phyloP scores from a whole-genome alignment of 345 rosid species.

The Erucastrum elatum region DNA sequence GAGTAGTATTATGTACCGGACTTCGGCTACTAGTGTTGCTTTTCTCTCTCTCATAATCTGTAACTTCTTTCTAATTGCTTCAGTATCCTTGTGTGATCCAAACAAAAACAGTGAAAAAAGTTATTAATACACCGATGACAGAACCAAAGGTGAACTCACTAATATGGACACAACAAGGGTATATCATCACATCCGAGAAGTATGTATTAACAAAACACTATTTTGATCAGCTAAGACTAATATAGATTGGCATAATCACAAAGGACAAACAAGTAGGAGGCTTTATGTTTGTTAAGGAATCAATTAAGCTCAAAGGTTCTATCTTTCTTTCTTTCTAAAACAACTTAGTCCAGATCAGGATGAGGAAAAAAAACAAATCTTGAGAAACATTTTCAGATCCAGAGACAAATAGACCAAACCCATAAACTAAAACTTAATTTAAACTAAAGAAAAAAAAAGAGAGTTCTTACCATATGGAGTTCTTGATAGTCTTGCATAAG shows the following conservation, averaged over 20 bases:
- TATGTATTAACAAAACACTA: neutral
- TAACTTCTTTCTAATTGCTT: constrained; percentile 47
- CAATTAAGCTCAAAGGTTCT: constrained; percentile 5
- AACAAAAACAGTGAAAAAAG: neutral
- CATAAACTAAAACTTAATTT: constrained; percentile 21
- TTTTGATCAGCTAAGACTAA: constrained; percentile 19
- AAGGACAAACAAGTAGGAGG: neutral
- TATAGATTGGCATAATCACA: neutral
- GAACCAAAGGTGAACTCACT: neutral
- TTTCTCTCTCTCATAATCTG: constrained; percentile 56
- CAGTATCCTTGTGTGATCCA: constrained; percentile 56
- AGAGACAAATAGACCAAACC: constrained; percentile 24
- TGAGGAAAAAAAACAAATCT: neutral
- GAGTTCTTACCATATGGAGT: constrained; percentile 50
- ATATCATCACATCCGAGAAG: neutral
- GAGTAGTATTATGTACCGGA: constrained; percentile 47
- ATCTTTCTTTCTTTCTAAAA: constrained; percentile 5
- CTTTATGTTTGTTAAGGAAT: constrained; percentile 22
- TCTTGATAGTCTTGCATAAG: constrained; percentile 69
- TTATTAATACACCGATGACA: constrained; percentile 13
- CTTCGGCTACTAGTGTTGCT: constrained; percentile 62
- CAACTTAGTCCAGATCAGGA: constrained; percentile 20
- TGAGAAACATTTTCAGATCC: constrained; percentile 44
- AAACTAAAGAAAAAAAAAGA: constrained; percentile 4
- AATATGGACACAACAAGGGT: neutral